Conservation (phyloP, 2,329 filamentous ascomycete species). For the Aspergillus aculeatinus region DNA sequence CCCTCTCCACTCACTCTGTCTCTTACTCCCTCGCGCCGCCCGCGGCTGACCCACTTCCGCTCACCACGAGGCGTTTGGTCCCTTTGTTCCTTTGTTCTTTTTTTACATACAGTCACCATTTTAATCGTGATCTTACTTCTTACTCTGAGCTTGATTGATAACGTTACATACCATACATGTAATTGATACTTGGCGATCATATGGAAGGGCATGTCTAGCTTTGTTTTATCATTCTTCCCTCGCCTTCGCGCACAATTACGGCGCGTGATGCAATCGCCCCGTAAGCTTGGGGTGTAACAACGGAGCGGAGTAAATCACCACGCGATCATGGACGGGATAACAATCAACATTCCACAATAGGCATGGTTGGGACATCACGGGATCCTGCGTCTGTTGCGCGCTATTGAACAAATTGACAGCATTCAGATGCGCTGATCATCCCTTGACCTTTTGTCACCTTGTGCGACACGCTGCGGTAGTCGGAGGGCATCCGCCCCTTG, state of each 20-base stretch:
- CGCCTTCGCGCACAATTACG: background rate
- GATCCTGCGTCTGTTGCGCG: background rate
- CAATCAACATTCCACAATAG: background rate
- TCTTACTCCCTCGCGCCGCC: background rate
- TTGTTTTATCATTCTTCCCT: background rate
- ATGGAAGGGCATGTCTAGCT: no score
- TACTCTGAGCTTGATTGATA: no score
- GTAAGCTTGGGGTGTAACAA: background rate
- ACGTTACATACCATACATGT: no score
- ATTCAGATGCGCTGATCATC: background rate
- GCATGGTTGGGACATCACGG: background rate
- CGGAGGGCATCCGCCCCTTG: background rate
- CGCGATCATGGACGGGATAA: background rate
- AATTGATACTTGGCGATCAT: no score
- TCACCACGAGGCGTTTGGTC: background rate
- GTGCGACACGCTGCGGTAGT: background rate
- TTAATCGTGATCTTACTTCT: no score
- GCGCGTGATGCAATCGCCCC: background rate
- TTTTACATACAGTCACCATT: no score
- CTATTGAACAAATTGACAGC: background rate
- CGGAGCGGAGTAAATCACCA: background rate
- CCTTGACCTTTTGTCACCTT: background rate
- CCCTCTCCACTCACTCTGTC: background rate
- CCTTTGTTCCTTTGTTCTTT: background rate
- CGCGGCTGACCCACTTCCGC: background rate